Evolutionary conservation across 352 stramenopile genomes (phyloP).

Genomic region (Globisporangium radiosum): DNA sequence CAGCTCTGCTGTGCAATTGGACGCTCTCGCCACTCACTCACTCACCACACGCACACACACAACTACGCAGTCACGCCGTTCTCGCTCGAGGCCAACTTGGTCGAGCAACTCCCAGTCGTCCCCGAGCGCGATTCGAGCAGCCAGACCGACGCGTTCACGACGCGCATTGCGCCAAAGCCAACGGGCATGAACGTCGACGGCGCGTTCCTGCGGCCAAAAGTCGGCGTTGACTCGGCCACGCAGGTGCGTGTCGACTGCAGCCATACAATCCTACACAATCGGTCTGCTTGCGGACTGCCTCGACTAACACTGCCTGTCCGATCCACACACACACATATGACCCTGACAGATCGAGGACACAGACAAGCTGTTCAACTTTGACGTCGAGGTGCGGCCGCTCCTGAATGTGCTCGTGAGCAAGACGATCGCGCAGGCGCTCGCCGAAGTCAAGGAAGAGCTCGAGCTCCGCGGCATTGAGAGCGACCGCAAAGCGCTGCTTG

Average conservation of each 20-base stretch:
- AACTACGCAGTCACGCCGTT: slow-evolving; percentile 34
- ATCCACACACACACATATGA: neutral
- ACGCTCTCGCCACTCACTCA: too few relatives aligned
- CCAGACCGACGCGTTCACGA: slow-evolving; percentile 65
- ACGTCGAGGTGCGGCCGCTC: slow-evolving; percentile 67
- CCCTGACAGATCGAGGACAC: slow-evolving; percentile 56
- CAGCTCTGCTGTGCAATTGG: too few relatives aligned
- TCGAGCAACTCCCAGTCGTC: slow-evolving; percentile 40
- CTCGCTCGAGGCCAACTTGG: slow-evolving; percentile 50
- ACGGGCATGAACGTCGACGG: slow-evolving; percentile 33
- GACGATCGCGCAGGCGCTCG: slow-evolving; percentile 68
- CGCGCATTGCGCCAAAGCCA: slow-evolving; percentile 25
- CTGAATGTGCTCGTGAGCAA: slow-evolving; percentile 78
- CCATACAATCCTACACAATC: neutral
- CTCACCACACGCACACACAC: too few relatives aligned
- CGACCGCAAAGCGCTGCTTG: slow-evolving; percentile 33
- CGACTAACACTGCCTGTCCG: neutral
- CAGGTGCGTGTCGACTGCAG: slow-evolving; percentile 24
- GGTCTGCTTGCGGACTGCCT: neutral
- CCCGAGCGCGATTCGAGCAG: slow-evolving; percentile 39
- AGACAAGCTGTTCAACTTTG: slow-evolving; percentile 77
- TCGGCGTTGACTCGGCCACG: slow-evolving; percentile 64
- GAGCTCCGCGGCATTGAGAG: slow-evolving; percentile 46
- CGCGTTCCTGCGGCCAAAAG: slow-evolving; percentile 55
- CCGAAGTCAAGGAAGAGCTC: slow-evolving; percentile 70